Base-by-base conservation (phyloP, 768 basidiomycete species). In the Gelatoporia subvermispora region DNA sequence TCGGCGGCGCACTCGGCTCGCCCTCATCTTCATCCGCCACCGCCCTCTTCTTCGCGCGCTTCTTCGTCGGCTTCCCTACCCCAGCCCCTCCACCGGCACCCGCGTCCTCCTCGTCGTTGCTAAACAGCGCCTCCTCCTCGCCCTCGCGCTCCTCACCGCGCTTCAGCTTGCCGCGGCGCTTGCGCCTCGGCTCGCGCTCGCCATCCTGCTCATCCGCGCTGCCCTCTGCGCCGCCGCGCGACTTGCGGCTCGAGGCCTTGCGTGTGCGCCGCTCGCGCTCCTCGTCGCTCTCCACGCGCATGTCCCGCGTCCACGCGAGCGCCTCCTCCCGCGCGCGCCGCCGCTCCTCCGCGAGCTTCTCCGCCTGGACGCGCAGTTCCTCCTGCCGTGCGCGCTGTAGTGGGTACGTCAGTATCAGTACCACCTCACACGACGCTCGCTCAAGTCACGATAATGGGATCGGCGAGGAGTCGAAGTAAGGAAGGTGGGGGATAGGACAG, bases 11-110 rank as follows among this genome's bases (percentile, higher is more conserved):
- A 1, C 53, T 70, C 1, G 69, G 61, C 35, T 76, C 73, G n/a
- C 86, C 90, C 9, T 85, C 88, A 13, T 77, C 82, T 35, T 92
- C 88, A 52, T 91, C 89, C 25, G 84, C 70, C 18, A 91, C 78
- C 4, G 85, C 80, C 10, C 87, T 77, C 70, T 85, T 91, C 73
- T 88, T 92, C 36, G 76, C 64, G 55, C 71, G 71, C 73, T 88
- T 90, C 65, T 83, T 85, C 1, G 75, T 62, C 3, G 84, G 82
- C 60, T 80, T 78, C 53, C 28, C 28, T 31, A 80, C 81, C 3
- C 68, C n/a, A n/a, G n/a, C n/a, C n/a, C n/a, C n/a, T n/a, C n/a
- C n/a, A n/a, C n/a, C n/a, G n/a, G n/a, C n/a, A n/a, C n/a, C n/a
- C n/a, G n/a, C n/a, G n/a, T n/a, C 71, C 28, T 82, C 78, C 18